Evolutionary conservation across 2,329 filamentous ascomycete genomes (phyloP).

Genomic region (Fusarium transvaalense): DNA sequence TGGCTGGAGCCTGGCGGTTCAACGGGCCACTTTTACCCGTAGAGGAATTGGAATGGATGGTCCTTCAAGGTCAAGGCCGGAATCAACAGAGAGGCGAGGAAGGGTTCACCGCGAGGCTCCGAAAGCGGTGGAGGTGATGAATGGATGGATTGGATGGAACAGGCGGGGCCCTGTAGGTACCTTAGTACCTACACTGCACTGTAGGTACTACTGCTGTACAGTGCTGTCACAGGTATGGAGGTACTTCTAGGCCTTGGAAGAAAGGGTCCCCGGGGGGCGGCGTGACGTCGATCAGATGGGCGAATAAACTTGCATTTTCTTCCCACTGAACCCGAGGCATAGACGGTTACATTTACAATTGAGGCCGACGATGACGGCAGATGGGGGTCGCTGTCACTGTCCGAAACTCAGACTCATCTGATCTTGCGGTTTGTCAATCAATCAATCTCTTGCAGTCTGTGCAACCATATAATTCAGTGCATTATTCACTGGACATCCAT

Average conservation of each 20-base stretch:
- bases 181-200: too few relatives aligned
- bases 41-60: constrained; percentile 24
- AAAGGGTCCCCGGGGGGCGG: constrained; percentile 25
- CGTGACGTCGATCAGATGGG: constrained; percentile 45
- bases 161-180: constrained; percentile 2
- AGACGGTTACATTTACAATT: constrained; percentile 29
- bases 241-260: background rate
- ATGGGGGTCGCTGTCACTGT: constrained; percentile 2
- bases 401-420: background rate
- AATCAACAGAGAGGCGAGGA: constrained; percentile 14
- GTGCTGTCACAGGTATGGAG: background rate
- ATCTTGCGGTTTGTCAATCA: background rate
- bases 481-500: background rate
- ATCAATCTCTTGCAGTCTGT: constrained; percentile 31
- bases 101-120: constrained; percentile 46
- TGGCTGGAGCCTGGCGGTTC: constrained; percentile 6
- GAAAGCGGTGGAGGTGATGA: constrained; percentile 47
- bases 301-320: constrained; percentile 30
- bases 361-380: constrained; percentile 43
- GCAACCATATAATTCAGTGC: constrained; percentile 10
- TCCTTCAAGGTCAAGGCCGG: constrained; percentile 43
- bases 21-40: constrained; percentile 49
- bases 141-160: constrained; percentile 11
- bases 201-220: background rate
- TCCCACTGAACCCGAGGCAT: constrained; percentile 27